Evolutionary conservation across 2,329 filamentous ascomycete species (phyloP).

Genomic region (Elsinoe arachidis): DNA sequence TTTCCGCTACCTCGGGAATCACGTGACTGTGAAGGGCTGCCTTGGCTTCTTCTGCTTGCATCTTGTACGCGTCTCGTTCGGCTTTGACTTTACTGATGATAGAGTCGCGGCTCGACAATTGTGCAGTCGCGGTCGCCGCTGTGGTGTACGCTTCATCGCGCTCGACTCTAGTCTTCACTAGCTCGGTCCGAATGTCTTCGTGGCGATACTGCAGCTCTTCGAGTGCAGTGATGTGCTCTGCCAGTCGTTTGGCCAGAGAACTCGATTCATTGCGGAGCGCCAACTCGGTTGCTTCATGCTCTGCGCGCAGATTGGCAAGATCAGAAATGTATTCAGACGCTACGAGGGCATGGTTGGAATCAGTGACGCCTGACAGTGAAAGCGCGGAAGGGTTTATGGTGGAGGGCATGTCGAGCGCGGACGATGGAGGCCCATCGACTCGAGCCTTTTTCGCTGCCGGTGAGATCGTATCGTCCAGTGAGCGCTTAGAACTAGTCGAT

Average conservation of each 20-base stretch:
- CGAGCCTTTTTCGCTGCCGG: conserved; percentile 22
- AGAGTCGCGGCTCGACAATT: conserved; percentile 17
- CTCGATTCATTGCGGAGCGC: not conserved
- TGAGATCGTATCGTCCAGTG: not conserved
- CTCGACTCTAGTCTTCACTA: conserved; percentile 21
- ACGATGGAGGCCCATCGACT: conserved; percentile 12
- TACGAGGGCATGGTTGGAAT: conserved; percentile 28
- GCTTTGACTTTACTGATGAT: conserved; percentile 19
- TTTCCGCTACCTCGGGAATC: conserved; percentile 26
- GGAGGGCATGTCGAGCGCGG: conserved; percentile 15
- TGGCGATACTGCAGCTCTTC: conserved; percentile 26
- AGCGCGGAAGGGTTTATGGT: conserved; percentile 28
- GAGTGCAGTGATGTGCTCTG: conserved; percentile 24
- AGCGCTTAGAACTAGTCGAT: conserved; percentile 11
- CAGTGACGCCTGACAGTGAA: conserved; percentile 34
- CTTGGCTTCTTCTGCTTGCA: conserved; percentile 25
- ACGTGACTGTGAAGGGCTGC: conserved; percentile 22
- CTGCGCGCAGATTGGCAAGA: not conserved
- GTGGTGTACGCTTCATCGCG: conserved; percentile 22
- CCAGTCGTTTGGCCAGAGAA: conserved; percentile 19
- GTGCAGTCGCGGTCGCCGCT: conserved; percentile 20
- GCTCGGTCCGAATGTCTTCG: conserved; percentile 25
- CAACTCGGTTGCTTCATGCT: conserved; percentile 1
- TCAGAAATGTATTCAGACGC: conserved; percentile 1
- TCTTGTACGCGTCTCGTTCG: conserved; percentile 22